Percentiles rank a stretch among this genome's conserved stretches.
Evolutionary conservation across 1,139 yeast species (phyloP).

Genomic region (Candida tetrigidarum): DNA sequence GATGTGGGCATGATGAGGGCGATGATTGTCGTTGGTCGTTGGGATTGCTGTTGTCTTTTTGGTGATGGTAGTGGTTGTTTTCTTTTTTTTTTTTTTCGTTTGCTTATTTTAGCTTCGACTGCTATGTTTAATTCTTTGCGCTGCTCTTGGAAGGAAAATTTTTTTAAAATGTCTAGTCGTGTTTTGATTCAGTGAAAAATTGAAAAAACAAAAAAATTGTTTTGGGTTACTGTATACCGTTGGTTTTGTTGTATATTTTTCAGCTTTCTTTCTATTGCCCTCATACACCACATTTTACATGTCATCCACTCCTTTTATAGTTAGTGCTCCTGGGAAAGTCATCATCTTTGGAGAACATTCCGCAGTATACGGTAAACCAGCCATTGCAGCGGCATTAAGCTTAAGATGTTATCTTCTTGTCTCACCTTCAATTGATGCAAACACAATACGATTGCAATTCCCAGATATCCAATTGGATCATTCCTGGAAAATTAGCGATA

Average conservation of each 20-base stretch:
- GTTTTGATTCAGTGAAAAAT: not conserved
- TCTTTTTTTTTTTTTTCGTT: not conserved
- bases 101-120: not conserved
- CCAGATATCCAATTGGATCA: constrained; percentile 77
- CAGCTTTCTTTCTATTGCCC: no score
- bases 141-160: not conserved
- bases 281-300: not conserved
- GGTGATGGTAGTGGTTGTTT: constrained; percentile 1
- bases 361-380: constrained; percentile 91
- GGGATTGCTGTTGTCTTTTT: not conserved
- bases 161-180: no score
- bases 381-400: constrained; percentile 88
- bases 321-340: constrained; percentile 97
- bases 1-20: constrained; percentile 6
- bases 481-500: constrained; percentile 60
- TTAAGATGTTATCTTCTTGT: constrained; percentile 81
- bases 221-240: no score
- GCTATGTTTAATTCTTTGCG: not conserved
- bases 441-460: constrained; percentile 64
- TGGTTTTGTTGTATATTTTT: no score
- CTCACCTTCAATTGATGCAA: constrained; percentile 38
- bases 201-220: no score
- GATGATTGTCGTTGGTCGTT: not conserved
- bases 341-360: constrained; percentile 97
- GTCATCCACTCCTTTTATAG: constrained; percentile 54